Conservation (phyloP, 306 rosid genomes). For the Psophocarpus tetragonolobus region DNA sequence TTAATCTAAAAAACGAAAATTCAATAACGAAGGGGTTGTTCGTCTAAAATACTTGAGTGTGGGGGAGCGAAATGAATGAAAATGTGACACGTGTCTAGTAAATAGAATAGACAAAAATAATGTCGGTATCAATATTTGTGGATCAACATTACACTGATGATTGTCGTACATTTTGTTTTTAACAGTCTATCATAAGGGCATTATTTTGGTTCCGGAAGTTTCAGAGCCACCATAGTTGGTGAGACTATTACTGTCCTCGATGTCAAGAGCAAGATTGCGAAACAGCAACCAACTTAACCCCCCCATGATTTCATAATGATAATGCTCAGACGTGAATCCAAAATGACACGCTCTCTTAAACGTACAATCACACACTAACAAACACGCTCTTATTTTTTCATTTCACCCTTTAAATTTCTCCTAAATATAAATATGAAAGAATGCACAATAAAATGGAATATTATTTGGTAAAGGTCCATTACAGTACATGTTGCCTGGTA, state of each 20-base stretch:
- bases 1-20: too few species aligned
- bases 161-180: too few species aligned
- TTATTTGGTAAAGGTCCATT: background rate
- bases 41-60: too few species aligned
- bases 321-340: background rate
- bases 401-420: background rate
- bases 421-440: conserved; percentile 2
- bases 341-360: background rate
- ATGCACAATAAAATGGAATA: background rate
- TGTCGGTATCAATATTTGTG: too few species aligned
- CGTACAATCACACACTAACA: conserved; percentile 5
- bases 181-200: too few species aligned
- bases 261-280: background rate
- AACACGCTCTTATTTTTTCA: background rate
- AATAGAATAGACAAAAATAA: too few species aligned
- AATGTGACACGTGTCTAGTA: too few species aligned
- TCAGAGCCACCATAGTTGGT: background rate
- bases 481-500: conserved; percentile 24
- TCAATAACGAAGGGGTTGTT: too few species aligned
- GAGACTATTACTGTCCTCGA: background rate
- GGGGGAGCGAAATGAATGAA: too few species aligned
- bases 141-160: too few species aligned
- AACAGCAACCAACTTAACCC: background rate
- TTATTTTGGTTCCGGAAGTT: background rate
- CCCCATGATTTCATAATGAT: background rate